These are phyloP conservation scores for Cyamopsis tetragonoloba DNA, from an alignment of 306 rosid genomes.

Conservation along the genomic window DNA sequence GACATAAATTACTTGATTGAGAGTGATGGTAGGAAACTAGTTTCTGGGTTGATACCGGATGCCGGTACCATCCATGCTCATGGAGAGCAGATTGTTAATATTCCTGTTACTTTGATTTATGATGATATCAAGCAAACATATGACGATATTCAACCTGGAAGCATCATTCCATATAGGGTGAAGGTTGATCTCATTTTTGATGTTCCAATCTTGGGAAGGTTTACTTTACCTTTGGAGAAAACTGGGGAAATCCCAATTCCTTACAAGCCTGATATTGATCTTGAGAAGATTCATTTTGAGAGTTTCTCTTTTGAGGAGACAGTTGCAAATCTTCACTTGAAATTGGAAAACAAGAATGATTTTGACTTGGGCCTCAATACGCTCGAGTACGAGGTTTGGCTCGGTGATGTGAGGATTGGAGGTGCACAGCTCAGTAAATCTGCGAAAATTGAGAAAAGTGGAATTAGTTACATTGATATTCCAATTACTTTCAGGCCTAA, in stretches of 20 bases:
- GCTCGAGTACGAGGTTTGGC: conserved; percentile 85
- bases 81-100: conserved; percentile 78
- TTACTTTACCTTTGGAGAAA: conserved; percentile 85
- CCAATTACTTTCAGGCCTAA: conserved; percentile 91
- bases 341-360: conserved; percentile 91
- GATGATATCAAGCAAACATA: conserved; percentile 82
- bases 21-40: conserved; percentile 83
- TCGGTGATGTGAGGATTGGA: conserved; percentile 73
- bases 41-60: conserved; percentile 91
- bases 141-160: conserved; percentile 70
- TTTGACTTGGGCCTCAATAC: conserved; percentile 76
- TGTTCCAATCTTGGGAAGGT: conserved; percentile 80
- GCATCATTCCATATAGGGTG: conserved; percentile 71
- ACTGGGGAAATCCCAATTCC: conserved; percentile 95
- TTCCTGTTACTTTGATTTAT: conserved; percentile 65
- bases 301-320: conserved; percentile 88
- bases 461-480: conserved; percentile 50
- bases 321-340: conserved; percentile 75
- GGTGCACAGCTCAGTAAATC: conserved; percentile 62
- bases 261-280: conserved; percentile 86
- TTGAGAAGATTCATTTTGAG: conserved; percentile 74
- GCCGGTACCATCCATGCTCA: conserved; percentile 86
- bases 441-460: conserved; percentile 60
- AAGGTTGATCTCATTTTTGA: conserved; percentile 84
- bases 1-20: conserved; percentile 83